A percentile compares a stretch with the other conserved stretches of the same genome.
Conservation (phyloP, 1,139 yeast species). For the Geotrichum restrictum region DNA sequence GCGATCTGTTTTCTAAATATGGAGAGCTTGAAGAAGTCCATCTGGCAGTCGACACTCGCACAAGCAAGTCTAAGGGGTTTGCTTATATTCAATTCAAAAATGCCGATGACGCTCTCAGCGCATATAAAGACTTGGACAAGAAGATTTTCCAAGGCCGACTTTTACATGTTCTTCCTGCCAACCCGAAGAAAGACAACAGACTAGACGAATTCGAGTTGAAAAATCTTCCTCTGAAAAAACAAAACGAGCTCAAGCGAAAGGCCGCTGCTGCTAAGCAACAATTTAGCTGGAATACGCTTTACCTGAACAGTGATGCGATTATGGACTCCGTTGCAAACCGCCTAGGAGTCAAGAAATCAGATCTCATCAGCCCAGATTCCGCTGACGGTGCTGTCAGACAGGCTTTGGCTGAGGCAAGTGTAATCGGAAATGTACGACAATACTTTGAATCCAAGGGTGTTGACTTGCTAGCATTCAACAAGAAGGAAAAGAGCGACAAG, state of each 20-base stretch:
- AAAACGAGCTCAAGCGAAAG: constrained; percentile 75
- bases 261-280: constrained; percentile 79
- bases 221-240: constrained; percentile 87
- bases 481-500: constrained; percentile 74
- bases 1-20: constrained; percentile 50
- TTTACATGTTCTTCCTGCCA: constrained; percentile 82
- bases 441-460: constrained; percentile 83
- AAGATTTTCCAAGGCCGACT: constrained; percentile 92
- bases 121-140: constrained; percentile 72
- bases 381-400: constrained; percentile 93
- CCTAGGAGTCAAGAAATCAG: constrained; percentile 77
- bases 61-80: constrained; percentile 88
- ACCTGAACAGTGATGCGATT: constrained; percentile 87
- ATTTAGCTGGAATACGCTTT: constrained; percentile 93
- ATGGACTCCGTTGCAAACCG: constrained; percentile 82
- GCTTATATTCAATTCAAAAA: constrained; percentile 73
- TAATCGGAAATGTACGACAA: constrained; percentile 82
- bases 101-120: constrained; percentile 68
- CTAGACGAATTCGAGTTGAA: constrained; percentile 87
- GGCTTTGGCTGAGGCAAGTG: constrained; percentile 96
- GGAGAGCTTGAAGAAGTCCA: constrained; percentile 57
- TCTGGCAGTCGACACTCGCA: constrained; percentile 83
- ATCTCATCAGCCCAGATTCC: constrained; percentile 80
- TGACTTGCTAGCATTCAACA: constrained; percentile 68
- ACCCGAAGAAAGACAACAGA: constrained; percentile 63